A percentile compares a stretch with the other conserved stretches of the same genome.
phyloP scores from a whole-genome alignment of 1,139 yeast genomes.

The Saccharomyces uvarum region DNA sequence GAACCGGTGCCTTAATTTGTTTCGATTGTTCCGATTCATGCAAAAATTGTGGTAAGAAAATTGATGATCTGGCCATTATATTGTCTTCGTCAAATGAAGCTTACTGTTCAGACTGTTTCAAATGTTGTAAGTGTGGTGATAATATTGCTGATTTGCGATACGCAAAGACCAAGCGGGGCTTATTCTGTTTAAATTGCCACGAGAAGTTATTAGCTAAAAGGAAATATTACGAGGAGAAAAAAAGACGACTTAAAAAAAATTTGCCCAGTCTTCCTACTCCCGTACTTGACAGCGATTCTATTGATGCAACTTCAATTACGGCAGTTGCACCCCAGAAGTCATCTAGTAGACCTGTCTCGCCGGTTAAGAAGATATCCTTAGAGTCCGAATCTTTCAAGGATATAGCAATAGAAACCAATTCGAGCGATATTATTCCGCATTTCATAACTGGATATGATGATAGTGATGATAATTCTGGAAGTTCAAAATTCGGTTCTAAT shows the following conservation, averaged over 20 bases:
- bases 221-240: slow-evolving; percentile 35
- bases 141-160: slow-evolving; percentile 85
- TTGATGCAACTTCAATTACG: slow-evolving; percentile 4
- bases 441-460: not conserved
- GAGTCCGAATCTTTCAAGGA: not conserved
- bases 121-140: slow-evolving; percentile 81
- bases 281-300: not conserved
- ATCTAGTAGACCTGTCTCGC: slow-evolving; percentile 16
- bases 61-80: slow-evolving; percentile 85
- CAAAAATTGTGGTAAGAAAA: slow-evolving; percentile 78
- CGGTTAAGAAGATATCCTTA: slow-evolving; percentile 3
- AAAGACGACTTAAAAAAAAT: slow-evolving; percentile 29
- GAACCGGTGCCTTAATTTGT: slow-evolving; percentile 87
- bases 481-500: not conserved
- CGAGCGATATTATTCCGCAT: slow-evolving; percentile 3
- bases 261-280: slow-evolving; percentile 28
- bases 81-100: slow-evolving; percentile 85
- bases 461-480: not conserved
- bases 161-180: slow-evolving; percentile 89
- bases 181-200: slow-evolving; percentile 91
- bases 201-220: slow-evolving; percentile 53
- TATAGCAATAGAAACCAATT: not conserved
- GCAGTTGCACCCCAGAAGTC: slow-evolving; percentile 13
- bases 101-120: slow-evolving; percentile 84
- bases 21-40: slow-evolving; percentile 87